A percentile compares a stretch with the other conserved stretches of the same genome.
phyloP scores from a whole-genome alignment of 2,329 filamentous ascomycete species.

The Hymenoscyphus salicellus region DNA sequence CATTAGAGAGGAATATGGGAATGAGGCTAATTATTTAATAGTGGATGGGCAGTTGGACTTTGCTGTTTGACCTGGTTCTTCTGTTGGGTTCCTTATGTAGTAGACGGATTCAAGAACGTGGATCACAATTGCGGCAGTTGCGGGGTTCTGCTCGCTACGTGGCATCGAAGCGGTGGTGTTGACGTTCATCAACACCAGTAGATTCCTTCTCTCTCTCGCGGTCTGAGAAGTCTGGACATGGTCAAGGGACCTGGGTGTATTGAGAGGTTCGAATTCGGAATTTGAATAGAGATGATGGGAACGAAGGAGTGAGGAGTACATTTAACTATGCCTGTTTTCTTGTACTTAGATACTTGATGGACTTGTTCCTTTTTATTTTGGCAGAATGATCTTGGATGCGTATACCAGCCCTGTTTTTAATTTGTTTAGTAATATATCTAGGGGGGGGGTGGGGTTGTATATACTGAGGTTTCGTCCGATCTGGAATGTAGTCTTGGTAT shows the following conservation, averaged over 20 bases:
- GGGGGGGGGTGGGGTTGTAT: no score
- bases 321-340: no score
- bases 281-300: no score
- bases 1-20: background rate
- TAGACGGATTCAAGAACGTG: conserved; percentile 15
- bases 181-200: conserved; percentile 18
- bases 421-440: no score
- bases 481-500: no score
- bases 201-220: background rate
- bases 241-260: background rate
- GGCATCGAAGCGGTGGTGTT: conserved; percentile 15
- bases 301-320: no score
- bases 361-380: no score
- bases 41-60: conserved; percentile 14
- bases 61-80: conserved; percentile 12
- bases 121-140: conserved; percentile 16
- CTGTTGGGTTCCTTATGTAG: conserved; percentile 16
- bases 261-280: background rate
- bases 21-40: background rate
- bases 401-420: no score
- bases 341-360: no score
- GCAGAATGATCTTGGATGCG: no score
- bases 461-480: no score
- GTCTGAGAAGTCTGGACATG: background rate
- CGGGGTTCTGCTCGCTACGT: conserved; percentile 15